Conservation (phyloP, 2,329 filamentous ascomycete genomes). For the Fusarium mangiferae region DNA sequence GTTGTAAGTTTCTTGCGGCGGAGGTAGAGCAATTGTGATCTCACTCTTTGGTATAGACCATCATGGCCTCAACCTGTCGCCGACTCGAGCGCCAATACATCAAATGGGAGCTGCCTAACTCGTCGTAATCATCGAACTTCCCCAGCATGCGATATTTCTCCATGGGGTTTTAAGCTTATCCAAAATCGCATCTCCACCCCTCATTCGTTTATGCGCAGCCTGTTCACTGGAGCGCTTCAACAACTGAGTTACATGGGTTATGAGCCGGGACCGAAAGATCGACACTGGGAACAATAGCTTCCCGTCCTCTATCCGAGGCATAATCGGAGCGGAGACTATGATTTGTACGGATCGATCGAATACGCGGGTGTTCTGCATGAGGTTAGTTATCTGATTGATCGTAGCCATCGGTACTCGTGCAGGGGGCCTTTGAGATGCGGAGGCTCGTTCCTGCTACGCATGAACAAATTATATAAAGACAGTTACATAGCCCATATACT, state of each 20-base stretch:
- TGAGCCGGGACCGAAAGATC: conserved; percentile 6
- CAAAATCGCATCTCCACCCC: neutral
- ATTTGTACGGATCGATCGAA: conserved; percentile 14
- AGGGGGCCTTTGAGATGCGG: neutral
- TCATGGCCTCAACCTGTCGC: neutral
- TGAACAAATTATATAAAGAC: neutral
- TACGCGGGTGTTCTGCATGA: neutral
- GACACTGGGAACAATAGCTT: conserved; percentile 5
- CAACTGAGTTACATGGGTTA: conserved; percentile 15
- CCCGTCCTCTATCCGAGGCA: neutral
- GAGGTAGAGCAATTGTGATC: neutral
- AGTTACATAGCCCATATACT: neutral
- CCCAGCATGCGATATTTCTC: neutral
- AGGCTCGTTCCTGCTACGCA: neutral
- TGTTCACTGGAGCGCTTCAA: conserved; percentile 33
- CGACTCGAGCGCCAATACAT: conserved; percentile 18
- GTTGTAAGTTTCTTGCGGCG: neutral
- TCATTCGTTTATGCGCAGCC: conserved; percentile 28
- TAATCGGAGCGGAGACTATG: neutral
- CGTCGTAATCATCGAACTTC: neutral
- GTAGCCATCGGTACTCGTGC: neutral
- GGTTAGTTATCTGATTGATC: neutral
- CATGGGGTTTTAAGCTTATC: neutral
- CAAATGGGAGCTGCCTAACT: neutral
- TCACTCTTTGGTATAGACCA: neutral